These are phyloP conservation scores for Lasiosphaeria hispida DNA, from an alignment of 495 filamentous ascomycete species.

Conservation along the genomic window DNA sequence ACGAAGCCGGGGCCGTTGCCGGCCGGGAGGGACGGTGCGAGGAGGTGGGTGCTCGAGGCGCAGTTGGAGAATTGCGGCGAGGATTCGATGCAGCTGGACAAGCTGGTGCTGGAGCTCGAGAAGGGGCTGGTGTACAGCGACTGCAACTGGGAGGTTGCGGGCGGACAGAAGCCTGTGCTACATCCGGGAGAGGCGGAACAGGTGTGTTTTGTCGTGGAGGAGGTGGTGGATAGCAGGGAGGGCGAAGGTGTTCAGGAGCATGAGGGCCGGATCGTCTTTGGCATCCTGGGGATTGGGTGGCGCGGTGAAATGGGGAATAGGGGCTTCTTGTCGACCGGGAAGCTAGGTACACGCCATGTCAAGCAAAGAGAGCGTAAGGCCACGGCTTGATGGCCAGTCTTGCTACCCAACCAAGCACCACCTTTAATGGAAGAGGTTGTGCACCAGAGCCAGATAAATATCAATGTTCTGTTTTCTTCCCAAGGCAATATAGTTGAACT, in stretches of 20 bases:
- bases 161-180: conserved; percentile 58
- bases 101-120: conserved; percentile 50
- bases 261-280: conserved; percentile 66
- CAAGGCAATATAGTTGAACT: no score
- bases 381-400: not conserved
- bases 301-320: conserved; percentile 84
- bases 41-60: conserved; percentile 72
- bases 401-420: no score
- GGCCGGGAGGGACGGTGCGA: conserved; percentile 12
- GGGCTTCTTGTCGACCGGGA: conserved; percentile 83
- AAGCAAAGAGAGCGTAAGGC: conserved; percentile 13
- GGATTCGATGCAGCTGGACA: conserved; percentile 59
- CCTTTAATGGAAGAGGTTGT: not conserved
- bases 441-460: no score
- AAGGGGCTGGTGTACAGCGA: conserved; percentile 44
- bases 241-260: conserved; percentile 42
- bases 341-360: conserved; percentile 56
- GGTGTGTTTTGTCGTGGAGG: conserved; percentile 82
- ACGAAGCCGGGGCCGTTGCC: conserved; percentile 74
- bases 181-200: conserved; percentile 86
- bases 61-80: conserved; percentile 92
- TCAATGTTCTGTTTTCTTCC: no score
- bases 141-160: conserved; percentile 49
- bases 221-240: conserved; percentile 47
- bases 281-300: conserved; percentile 85